Base-by-base conservation (phyloP, 371 early-diverging fungal genomes). In the Basidiobolus meristosporus region DNA sequence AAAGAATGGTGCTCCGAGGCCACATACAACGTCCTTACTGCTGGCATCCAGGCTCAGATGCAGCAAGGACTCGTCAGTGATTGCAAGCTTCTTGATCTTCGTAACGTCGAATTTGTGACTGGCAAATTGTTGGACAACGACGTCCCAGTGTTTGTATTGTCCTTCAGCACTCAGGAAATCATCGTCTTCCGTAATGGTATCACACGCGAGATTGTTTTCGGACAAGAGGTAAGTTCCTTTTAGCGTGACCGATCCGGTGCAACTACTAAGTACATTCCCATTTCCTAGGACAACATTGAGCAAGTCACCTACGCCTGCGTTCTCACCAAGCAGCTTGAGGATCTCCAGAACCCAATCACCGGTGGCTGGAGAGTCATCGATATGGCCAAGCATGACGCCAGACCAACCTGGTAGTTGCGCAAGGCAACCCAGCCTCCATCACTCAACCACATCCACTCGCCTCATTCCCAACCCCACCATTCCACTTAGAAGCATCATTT, bases 1-100 rank as follows among this genome's bases (percentile, higher is more conserved):
- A 77, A 76, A 51, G 52, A 75, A 40, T 97, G 93, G 92, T 89
- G 90, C 58, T 84, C 84, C 18, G 98, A 93, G 62, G 85, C 79
- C 36, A 78, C 89, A 3, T 88, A 74, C 56, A 86, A 82, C 43
- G 82, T 89, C 28, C 63, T 97, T 44, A 76, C 79, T 1, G 88
- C 82, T 21, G 73, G 79, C 10, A 68, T 89, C 56, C 76, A 83
- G 46, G 77, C 85, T 14, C 90, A 90, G 62, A 56, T 71, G 32
- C 69, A 76, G 39, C 84, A 85, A 54, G 91, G 90, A 14, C 67
- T 92, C 18, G 66, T 83, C 14, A 82, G 82, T 48, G 93, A 91
- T 56, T 87, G 87, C 65, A 79, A 78, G 54, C 77, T 97, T 38
- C 67, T 95, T 33, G 98, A 97, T 58, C 60, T 92, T 31, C 77